A percentile compares a stretch with the other conserved stretches of the same genome.
phyloP scores from a whole-genome alignment of 495 filamentous ascomycete species.

The Pseudevernia furfuracea region DNA sequence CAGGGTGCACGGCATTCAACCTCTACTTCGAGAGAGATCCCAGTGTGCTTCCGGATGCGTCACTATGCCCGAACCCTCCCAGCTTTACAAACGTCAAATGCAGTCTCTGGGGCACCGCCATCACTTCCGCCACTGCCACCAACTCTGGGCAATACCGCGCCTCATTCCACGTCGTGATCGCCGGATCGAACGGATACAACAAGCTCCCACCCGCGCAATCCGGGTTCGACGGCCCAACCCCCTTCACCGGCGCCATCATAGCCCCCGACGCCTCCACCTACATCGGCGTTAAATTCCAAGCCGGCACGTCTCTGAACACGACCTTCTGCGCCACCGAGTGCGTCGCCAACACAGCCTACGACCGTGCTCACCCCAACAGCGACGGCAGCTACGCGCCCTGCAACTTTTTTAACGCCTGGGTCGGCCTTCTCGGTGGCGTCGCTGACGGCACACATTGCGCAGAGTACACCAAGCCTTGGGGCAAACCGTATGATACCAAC shows the following conservation, averaged over 20 bases:
- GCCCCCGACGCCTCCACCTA: slow-evolving; percentile 1
- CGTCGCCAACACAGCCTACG: slow-evolving; percentile 23
- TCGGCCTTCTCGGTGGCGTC: slow-evolving; percentile 37
- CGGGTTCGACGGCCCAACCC: neutral
- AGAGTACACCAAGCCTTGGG: slow-evolving; percentile 28
- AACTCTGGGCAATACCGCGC: slow-evolving; percentile 35
- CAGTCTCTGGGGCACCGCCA: slow-evolving; percentile 39
- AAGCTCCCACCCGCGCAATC: neutral
- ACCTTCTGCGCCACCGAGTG: neutral
- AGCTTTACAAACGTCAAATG: slow-evolving; percentile 48
- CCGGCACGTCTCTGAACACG: neutral
- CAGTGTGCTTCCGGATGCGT: slow-evolving; percentile 29
- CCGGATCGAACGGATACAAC: slow-evolving; percentile 34
- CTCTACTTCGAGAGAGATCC: slow-evolving; percentile 45
- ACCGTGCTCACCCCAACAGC: slow-evolving; percentile 26
- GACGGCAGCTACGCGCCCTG: slow-evolving; percentile 33
- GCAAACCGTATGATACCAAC: slow-evolving; percentile 25
- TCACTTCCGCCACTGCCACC: slow-evolving; percentile 29
- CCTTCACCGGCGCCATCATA: neutral
- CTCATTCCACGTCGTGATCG: slow-evolving; percentile 39
- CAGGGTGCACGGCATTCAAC: slow-evolving; percentile 39
- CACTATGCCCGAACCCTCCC: slow-evolving; percentile 36
- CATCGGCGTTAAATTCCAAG: neutral
- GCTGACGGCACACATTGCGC: slow-evolving; percentile 28
- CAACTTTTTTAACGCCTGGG: slow-evolving; percentile 44